Conservation (phyloP, 305 asterid genomes). For the Plantago lanceolata region DNA sequence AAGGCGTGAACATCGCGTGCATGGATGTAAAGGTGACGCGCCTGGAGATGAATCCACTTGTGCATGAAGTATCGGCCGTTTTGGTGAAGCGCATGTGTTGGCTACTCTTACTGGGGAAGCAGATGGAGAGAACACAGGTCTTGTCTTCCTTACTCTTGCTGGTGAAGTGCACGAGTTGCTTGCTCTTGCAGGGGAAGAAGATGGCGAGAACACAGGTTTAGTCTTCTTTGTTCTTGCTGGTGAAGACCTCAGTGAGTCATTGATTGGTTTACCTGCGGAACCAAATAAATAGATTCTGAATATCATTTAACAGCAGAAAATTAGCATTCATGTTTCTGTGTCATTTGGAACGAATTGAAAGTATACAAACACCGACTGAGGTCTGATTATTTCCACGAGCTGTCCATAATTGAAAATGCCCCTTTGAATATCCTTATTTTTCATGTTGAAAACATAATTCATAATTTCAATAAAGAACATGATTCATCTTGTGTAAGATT, state of each 20-base stretch:
- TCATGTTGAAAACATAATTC: background rate
- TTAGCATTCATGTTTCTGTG: background rate
- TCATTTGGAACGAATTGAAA: background rate
- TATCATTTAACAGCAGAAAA: conserved; percentile 8
- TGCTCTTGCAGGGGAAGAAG: conserved; percentile 30
- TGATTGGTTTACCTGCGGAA: conserved; percentile 32
- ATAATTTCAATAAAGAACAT: too few relatives aligned
- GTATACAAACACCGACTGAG: background rate
- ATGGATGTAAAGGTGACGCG: conserved; percentile 43
- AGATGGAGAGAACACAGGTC: conserved; percentile 24
- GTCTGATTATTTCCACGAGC: background rate
- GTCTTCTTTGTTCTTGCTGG: conserved; percentile 31
- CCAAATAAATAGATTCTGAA: background rate
- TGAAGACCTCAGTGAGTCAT: conserved; percentile 36
- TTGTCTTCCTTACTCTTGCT: conserved; percentile 30
- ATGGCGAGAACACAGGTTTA: conserved; percentile 21
- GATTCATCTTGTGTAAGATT: background rate
- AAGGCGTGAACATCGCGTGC: conserved; percentile 35
- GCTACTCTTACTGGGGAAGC: conserved; percentile 31
- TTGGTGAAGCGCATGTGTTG: conserved; percentile 37
- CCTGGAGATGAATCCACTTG: conserved; percentile 36
- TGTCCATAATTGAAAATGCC: background rate
- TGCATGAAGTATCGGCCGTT: conserved; percentile 20
- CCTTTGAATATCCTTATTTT: background rate
- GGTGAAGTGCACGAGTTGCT: conserved; percentile 30